Percentiles rank a stretch among this genome's conserved stretches.
Conservation (phyloP, 2,329 filamentous ascomycete genomes). For the Aspergillus uvarum region DNA sequence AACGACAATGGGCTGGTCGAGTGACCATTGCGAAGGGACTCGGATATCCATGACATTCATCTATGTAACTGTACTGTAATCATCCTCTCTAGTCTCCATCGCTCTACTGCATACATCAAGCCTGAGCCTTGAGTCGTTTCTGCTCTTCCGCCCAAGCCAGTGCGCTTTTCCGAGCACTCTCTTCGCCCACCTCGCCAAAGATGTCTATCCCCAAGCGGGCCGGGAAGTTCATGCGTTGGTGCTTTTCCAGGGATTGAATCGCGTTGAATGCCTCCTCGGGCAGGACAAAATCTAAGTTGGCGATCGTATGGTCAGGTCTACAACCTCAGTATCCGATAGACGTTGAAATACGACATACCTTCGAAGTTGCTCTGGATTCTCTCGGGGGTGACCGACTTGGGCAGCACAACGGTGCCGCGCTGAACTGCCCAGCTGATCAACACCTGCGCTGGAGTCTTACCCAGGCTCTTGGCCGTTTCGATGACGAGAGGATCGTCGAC, state of each 20-base stretch:
- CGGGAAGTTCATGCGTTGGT: conserved; percentile 19
- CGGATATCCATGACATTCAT: no score
- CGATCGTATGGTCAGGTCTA: background rate
- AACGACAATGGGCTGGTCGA: no score
- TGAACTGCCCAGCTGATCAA: conserved; percentile 19
- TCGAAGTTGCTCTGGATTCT: conserved; percentile 18
- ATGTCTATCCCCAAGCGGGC: conserved; percentile 17
- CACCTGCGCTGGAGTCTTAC: conserved; percentile 16
- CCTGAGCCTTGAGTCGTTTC: conserved; percentile 17
- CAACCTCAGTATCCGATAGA: no score
- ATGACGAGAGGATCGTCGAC: conserved; percentile 17
- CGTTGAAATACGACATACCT: background rate
- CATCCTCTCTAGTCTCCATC: no score
- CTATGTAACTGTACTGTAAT: no score
- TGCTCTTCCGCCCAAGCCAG: conserved; percentile 18
- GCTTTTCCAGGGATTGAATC: conserved; percentile 15
- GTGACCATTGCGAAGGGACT: no score
- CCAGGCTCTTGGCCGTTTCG: conserved; percentile 9
- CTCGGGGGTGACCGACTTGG: conserved; percentile 17
- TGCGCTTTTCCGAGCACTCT: conserved; percentile 13
- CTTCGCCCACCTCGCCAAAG: conserved; percentile 18
- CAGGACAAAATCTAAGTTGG: conserved; percentile 15
- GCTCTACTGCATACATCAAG: background rate
- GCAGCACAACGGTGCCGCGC: conserved; percentile 18
- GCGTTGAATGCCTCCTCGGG: conserved; percentile 14